Base-by-base conservation (phyloP, 78 protist genomes). In the Corallochytrium limacisporum region DNA sequence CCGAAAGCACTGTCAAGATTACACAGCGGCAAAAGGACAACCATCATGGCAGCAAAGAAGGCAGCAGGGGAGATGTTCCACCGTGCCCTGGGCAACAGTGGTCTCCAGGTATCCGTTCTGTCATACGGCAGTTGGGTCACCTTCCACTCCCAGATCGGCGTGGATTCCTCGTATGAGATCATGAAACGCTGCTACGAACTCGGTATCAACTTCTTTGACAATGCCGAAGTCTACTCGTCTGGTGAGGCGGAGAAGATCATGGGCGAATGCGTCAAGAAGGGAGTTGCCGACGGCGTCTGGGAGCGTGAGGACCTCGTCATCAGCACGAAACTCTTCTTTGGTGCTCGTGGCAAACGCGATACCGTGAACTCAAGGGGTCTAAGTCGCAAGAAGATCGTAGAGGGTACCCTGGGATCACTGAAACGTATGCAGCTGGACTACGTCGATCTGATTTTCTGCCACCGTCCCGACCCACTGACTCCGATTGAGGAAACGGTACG, bases 381-480 rank as follows among this genome's bases (percentile, higher is more conserved):
- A 20, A 35, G 56, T n/a, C 40, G 82, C 29, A 77, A 77, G 70
- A 75, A 77, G 42, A 54, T 77, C 28, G 49, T 77, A 20, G 82
- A 77, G 62, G 82, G 81, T 22, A 9, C 35, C 12, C 55, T 24
- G 8, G 72, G 55, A 6, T 3, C 62, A 4, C 35, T 55, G 22
- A 9, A 39, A n/a, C 67, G 60, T 16, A 3, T 66, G 49, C 51
- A 74, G 79, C 65, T 69, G 39, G 77, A 69, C 63, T 69, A 77
- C 13, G 74, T 77, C 22, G 82, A 77, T 24, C 18, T 77, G 40
- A 31, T 77, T 37, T 69, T 77, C 31, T 31, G 59, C 62, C 82
- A 77, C 46, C 57, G 82, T n/a, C 82, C 82, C 1, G 82, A 77
- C 44, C 68, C 60, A 22, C 31, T 24, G 60, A 69, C 76, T 10